A percentile compares a stretch with the other conserved stretches of the same genome.
phyloP scores from a whole-genome alignment of 2,329 filamentous ascomycete species.

The Ophiostoma sp. region DNA sequence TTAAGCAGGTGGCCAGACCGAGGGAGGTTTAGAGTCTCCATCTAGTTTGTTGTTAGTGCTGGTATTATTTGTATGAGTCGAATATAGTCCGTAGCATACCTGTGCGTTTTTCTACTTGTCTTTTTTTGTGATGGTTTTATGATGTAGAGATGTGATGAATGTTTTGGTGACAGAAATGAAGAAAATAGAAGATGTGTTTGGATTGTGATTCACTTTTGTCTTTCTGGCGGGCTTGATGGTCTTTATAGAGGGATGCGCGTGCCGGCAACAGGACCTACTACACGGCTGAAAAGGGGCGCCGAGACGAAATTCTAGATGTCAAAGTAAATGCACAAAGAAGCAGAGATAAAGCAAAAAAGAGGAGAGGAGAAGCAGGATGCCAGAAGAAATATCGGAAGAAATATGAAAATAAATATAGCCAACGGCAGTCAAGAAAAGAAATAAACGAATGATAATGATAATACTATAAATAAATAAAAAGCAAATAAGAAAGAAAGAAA shows the following conservation, averaged over 20 bases:
- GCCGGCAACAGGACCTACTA: neutral
- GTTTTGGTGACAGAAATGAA: neutral
- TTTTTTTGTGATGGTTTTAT: neutral
- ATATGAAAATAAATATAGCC: neutral
- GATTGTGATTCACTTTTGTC: neutral
- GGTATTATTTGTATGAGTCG: neutral
- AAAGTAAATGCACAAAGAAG: neutral
- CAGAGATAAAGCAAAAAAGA: neutral
- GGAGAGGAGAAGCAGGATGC: neutral
- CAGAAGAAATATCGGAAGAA: neutral
- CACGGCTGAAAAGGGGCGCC: constrained; percentile 4
- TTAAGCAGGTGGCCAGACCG: neutral
- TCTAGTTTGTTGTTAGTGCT: neutral
- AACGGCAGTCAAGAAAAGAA: no score
- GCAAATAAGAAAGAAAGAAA: no score
- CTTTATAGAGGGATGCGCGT: neutral
- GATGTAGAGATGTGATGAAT: neutral
- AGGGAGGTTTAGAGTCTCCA: neutral
- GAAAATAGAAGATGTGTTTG: neutral
- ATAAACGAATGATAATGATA: no score
- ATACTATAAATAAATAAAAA: no score
- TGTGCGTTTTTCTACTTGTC: neutral
- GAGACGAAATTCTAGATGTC: neutral
- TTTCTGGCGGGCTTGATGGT: neutral
- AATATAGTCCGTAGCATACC: neutral